Percentiles rank a stretch among this genome's conserved stretches.
Evolutionary conservation across 78 protist species (phyloP).

Genomic region (Emiliania huxleyi): DNA sequence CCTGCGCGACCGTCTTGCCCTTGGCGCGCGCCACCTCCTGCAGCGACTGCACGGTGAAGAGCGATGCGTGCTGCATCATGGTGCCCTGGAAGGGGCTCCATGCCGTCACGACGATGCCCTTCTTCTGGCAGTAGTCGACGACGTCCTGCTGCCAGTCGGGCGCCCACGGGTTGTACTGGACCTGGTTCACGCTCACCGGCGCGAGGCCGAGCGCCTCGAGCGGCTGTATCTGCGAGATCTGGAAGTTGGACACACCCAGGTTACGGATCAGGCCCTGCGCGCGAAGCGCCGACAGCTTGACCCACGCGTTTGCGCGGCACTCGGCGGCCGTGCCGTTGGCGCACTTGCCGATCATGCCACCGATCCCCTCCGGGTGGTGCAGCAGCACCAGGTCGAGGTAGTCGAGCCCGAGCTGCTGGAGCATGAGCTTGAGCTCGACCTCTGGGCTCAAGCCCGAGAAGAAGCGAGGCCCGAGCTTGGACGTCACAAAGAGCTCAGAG

Average conservation of each 20-base stretch:
- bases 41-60: too few species aligned
- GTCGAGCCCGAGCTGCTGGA: conserved; percentile 26
- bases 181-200: conserved; percentile 12
- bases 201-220: neutral
- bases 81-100: neutral
- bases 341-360: neutral
- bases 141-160: conserved; percentile 22
- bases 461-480: neutral
- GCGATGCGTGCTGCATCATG: too few species aligned
- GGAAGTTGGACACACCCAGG: conserved; percentile 14
- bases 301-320: conserved; percentile 30
- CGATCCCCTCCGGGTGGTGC: neutral
- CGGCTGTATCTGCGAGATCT: neutral
- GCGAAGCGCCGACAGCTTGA: neutral
- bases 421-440: neutral
- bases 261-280: neutral
- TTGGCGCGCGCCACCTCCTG: too few species aligned
- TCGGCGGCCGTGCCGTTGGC: neutral
- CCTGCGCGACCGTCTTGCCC: too few species aligned
- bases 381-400: conserved; percentile 43
- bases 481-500: neutral
- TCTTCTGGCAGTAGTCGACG: conserved; percentile 11
- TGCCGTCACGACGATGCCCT: neutral
- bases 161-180: conserved; percentile 16
- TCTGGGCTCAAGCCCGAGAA: neutral